These are phyloP conservation scores for Parastagonospora avenae DNA, from an alignment of 2,329 filamentous ascomycete genomes.

Conservation along the genomic window DNA sequence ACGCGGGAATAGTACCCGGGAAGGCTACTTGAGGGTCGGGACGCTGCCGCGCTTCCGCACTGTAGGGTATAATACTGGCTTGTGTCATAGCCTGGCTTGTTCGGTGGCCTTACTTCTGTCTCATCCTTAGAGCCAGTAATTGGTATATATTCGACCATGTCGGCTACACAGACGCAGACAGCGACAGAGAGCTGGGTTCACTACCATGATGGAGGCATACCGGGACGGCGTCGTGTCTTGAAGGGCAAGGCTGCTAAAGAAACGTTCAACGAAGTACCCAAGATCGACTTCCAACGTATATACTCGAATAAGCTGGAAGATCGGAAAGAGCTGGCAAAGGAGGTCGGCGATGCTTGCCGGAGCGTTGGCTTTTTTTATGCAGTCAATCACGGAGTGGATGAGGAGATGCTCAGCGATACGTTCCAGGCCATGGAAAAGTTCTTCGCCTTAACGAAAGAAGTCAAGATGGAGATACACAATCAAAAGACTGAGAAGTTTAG, in stretches of 20 bases:
- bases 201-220: slow-evolving; percentile 39
- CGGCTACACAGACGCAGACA: slow-evolving; percentile 14
- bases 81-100: neutral
- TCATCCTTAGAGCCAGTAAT: neutral
- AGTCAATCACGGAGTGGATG: slow-evolving; percentile 38
- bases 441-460: slow-evolving; percentile 36
- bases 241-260: slow-evolving; percentile 28
- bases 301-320: slow-evolving; percentile 32
- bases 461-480: slow-evolving; percentile 46
- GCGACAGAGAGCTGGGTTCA: slow-evolving; percentile 27
- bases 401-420: slow-evolving; percentile 31
- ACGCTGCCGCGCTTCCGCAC: neutral
- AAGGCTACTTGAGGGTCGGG: neutral
- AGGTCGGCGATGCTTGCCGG: slow-evolving; percentile 41
- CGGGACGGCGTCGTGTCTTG: slow-evolving; percentile 32
- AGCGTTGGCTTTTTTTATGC: slow-evolving; percentile 44
- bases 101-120: neutral
- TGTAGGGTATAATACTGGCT: neutral
- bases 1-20: too few relatives aligned
- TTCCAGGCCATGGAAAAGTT: slow-evolving; percentile 36
- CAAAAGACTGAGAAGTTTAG: slow-evolving; percentile 43
- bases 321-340: slow-evolving; percentile 29
- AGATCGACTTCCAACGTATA: slow-evolving; percentile 37
- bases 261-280: slow-evolving; percentile 34
- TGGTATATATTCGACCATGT: slow-evolving; percentile 5